These are phyloP conservation scores for Fusarium sp. DNA, from an alignment of 2,329 filamentous ascomycete genomes.

Conservation along the genomic window DNA sequence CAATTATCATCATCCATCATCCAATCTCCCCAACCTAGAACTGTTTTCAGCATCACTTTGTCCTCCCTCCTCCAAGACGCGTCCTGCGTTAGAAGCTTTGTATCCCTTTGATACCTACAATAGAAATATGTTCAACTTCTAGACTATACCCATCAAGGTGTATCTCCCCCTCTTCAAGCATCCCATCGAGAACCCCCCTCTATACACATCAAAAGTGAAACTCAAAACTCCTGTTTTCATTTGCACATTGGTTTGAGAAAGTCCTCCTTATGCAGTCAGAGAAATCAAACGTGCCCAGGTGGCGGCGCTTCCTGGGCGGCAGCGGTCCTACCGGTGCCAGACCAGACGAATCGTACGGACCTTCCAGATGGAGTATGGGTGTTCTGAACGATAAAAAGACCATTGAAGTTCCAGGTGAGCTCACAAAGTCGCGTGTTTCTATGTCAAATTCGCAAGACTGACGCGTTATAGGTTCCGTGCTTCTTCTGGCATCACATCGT, in stretches of 20 bases:
- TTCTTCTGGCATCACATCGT: conserved; percentile 63
- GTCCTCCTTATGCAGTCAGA: conserved; percentile 24
- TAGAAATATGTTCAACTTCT: no score
- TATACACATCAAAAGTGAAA: background rate
- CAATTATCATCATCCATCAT: background rate
- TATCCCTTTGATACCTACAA: background rate
- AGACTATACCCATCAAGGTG: conserved; percentile 21
- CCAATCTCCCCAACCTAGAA: background rate
- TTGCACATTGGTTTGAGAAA: background rate
- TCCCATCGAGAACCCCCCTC: background rate
- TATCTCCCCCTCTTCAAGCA: background rate
- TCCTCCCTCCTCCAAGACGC: background rate
- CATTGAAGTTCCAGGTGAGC: conserved; percentile 84
- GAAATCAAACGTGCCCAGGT: conserved; percentile 15
- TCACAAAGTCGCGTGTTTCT: background rate
- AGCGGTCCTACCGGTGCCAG: conserved; percentile 3
- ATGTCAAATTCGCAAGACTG: background rate
- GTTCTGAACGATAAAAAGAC: conserved; percentile 83
- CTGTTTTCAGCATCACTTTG: background rate
- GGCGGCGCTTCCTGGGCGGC: conserved; percentile 35
- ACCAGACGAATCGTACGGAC: conserved; percentile 23
- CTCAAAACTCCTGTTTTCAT: background rate
- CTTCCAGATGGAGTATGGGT: conserved; percentile 72
- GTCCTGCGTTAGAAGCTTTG: background rate
- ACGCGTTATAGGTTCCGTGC: conserved; percentile 60